These are phyloP conservation scores for Euphorbia corollata DNA, from an alignment of 441 rosid species.

Conservation along the genomic window DNA sequence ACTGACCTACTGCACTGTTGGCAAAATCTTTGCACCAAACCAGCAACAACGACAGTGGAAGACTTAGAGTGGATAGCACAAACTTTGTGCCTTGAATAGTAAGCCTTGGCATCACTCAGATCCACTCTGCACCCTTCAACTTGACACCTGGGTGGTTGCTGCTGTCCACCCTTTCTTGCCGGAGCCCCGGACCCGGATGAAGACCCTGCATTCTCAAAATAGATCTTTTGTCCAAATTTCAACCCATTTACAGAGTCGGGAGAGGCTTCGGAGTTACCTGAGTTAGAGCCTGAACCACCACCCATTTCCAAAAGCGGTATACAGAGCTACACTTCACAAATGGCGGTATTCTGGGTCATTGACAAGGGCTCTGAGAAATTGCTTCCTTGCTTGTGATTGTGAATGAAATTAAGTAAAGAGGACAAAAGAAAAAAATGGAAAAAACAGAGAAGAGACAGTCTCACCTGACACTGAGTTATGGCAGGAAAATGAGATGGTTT, in stretches of 20 bases:
- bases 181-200: conserved; percentile 32
- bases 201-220: conserved; percentile 49
- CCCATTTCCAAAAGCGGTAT: conserved; percentile 39
- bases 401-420: background rate
- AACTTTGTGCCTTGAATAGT: conserved; percentile 85
- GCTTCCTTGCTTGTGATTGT: background rate
- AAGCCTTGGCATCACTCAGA: conserved; percentile 85
- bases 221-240: conserved; percentile 68
- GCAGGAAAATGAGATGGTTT: background rate
- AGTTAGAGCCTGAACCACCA: conserved; percentile 36
- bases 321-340: conserved; percentile 10
- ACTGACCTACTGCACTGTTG: conserved; percentile 96
- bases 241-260: conserved; percentile 45
- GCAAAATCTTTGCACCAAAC: conserved; percentile 85
- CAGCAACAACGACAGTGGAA: conserved; percentile 69
- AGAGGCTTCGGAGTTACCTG: conserved; percentile 26
- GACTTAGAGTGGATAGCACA: conserved; percentile 82
- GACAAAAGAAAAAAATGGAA: background rate
- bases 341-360: conserved; percentile 15
- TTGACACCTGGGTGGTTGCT: conserved; percentile 71
- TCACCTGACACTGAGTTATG: conserved; percentile 19
- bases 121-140: conserved; percentile 90
- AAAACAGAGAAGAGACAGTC: no score
- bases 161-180: conserved; percentile 46
- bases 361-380: background rate